These are phyloP conservation scores for Ascochyta fabae DNA, from an alignment of 2,329 filamentous ascomycete species.

Conservation along the genomic window DNA sequence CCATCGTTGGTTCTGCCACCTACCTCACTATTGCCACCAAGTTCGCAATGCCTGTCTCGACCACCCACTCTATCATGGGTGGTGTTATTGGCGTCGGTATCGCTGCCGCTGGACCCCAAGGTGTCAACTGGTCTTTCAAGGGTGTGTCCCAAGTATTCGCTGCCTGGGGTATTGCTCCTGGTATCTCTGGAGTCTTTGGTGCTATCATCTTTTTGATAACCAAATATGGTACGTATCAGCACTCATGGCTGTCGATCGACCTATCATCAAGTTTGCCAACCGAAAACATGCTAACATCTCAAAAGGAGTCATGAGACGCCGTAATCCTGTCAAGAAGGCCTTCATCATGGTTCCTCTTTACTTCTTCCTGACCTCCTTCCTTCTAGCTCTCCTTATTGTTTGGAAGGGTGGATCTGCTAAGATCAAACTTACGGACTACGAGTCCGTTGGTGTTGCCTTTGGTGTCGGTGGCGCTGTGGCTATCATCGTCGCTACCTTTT, in stretches of 20 bases:
- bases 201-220: conserved; percentile 63
- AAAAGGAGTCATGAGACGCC: conserved; percentile 57
- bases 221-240: conserved; percentile 53
- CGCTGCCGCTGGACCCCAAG: conserved; percentile 59
- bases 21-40: conserved; percentile 61
- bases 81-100: conserved; percentile 55
- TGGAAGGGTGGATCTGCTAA: conserved; percentile 54
- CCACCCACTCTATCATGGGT: conserved; percentile 57
- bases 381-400: conserved; percentile 56
- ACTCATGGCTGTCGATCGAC: no score
- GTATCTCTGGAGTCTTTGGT: conserved; percentile 61
- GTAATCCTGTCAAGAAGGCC: conserved; percentile 61
- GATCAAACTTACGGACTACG: conserved; percentile 57
- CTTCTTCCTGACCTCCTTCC: conserved; percentile 62
- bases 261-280: no score
- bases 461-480: conserved; percentile 59
- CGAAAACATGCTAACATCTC: no score
- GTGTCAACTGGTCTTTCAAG: conserved; percentile 63
- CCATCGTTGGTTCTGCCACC: conserved; percentile 58
- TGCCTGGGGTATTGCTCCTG: conserved; percentile 67
- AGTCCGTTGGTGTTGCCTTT: conserved; percentile 62
- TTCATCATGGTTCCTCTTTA: conserved; percentile 60
- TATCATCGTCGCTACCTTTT: conserved; percentile 59
- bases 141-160: conserved; percentile 65
- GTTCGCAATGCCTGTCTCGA: conserved; percentile 61